phyloP scores from a whole-genome alignment of 306 rosid species.

The Echinosophora koreensis region DNA sequence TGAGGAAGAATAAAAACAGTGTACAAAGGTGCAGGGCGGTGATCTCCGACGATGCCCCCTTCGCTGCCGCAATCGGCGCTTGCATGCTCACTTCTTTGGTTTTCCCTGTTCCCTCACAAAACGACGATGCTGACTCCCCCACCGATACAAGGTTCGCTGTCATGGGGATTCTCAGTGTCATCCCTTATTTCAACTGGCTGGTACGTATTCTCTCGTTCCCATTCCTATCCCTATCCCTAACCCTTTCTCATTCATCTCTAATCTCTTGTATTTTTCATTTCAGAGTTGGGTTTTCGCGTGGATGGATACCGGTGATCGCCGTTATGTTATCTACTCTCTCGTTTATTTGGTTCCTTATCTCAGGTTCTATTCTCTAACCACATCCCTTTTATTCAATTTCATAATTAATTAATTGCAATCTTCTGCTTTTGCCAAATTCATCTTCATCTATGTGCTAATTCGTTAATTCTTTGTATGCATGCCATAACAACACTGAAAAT shows the following conservation, averaged over 20 bases:
- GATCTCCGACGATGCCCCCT: constrained; percentile 76
- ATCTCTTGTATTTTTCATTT: too few relatives aligned
- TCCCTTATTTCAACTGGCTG: constrained; percentile 99
- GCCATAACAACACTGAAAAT: background rate
- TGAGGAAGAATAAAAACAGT: background rate
- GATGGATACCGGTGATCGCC: constrained; percentile 82
- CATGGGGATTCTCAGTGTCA: constrained; percentile 84
- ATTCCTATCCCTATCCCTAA: too few relatives aligned
- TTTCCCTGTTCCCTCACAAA: constrained; percentile 58
- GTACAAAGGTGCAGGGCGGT: constrained; percentile 55
- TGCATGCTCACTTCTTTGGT: constrained; percentile 78
- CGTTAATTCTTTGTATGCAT: background rate
- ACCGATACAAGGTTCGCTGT: constrained; percentile 80
- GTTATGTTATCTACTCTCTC: constrained; percentile 79
- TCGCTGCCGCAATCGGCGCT: constrained; percentile 84
- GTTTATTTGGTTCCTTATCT: constrained; percentile 86
- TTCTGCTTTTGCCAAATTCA: background rate
- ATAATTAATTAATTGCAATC: background rate
- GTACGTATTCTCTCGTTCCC: constrained; percentile 42
- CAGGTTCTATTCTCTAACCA: constrained; percentile 58
- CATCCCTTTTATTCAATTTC: background rate
- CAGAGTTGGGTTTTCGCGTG: constrained; percentile 97
- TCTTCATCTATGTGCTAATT: background rate
- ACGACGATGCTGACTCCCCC: constrained; percentile 61
- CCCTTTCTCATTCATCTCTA: too few relatives aligned